Conservation (phyloP, 78 protist species). For the Pigoraptor vietnamica region DNA sequence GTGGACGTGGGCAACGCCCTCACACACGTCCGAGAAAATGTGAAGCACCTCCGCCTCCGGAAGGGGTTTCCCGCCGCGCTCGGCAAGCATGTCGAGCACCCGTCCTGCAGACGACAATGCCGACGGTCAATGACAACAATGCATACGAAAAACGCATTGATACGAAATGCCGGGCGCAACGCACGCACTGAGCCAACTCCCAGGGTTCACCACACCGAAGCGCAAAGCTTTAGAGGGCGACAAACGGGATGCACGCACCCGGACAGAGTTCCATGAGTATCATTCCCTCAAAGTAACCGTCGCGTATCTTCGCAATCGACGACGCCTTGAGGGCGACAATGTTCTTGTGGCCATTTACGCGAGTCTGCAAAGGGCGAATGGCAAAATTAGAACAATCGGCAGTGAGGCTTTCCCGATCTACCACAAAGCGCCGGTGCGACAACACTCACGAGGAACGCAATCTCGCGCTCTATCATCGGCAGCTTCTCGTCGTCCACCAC, state of each 20-base stretch:
- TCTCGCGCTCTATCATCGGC: not conserved
- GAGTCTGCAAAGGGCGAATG: not conserved
- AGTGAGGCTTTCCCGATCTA: too few species aligned
- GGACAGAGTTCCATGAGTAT: not conserved
- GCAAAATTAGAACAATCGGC: not conserved
- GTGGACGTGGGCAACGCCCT: not conserved
- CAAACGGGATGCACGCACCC: too few species aligned
- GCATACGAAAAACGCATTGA: not conserved
- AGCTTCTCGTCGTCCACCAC: not conserved
- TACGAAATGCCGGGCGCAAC: too few species aligned
- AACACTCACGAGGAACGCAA: not conserved
- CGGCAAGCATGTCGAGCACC: too few species aligned
- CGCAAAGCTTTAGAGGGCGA: too few species aligned
- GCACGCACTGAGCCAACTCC: too few species aligned
- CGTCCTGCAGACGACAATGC: too few species aligned
- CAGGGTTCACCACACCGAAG: too few species aligned
- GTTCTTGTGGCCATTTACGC: not conserved
- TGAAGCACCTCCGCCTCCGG: not conserved
- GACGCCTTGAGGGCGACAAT: not conserved
- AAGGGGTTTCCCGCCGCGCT: not conserved
- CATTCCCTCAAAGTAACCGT: not conserved
- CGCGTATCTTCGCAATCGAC: not conserved
- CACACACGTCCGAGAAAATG: not conserved
- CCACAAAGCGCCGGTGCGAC: too few species aligned
- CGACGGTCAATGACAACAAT: not conserved